Percentiles rank a stretch among this genome's conserved stretches.
phyloP scores from a whole-genome alignment of 495 filamentous ascomycete species.

The Symbiotaphrina buchneri region DNA sequence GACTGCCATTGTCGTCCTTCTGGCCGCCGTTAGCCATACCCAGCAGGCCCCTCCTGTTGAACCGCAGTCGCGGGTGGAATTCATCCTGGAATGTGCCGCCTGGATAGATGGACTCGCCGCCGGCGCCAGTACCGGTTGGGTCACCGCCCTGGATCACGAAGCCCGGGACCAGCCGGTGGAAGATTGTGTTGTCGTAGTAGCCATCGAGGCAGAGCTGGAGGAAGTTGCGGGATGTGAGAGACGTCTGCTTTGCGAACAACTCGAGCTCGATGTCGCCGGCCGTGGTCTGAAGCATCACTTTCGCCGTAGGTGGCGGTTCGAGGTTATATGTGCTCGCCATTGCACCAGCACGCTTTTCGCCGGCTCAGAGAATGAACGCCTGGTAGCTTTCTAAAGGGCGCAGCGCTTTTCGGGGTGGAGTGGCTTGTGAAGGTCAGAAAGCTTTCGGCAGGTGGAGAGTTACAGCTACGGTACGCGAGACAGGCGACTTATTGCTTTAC shows the following conservation, averaged over 20 bases:
- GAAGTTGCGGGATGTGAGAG: conserved; percentile 83
- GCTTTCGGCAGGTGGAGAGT: too few species aligned
- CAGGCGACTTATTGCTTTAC: too few species aligned
- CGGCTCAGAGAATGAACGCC: too few species aligned
- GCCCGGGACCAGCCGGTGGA: conserved; percentile 79
- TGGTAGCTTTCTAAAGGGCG: too few species aligned
- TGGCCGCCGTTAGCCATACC: conserved; percentile 73
- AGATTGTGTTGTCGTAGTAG: conserved; percentile 82
- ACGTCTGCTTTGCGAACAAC: conserved; percentile 83
- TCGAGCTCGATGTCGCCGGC: conserved; percentile 73
- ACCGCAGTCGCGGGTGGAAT: conserved; percentile 76
- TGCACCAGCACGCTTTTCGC: too few species aligned
- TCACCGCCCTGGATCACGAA: conserved; percentile 92
- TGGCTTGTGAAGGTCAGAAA: too few species aligned
- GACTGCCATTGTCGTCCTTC: conserved; percentile 70
- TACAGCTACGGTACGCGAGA: too few species aligned
- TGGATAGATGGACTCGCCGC: conserved; percentile 80
- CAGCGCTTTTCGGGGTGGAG: too few species aligned
- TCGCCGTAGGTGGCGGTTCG: conserved; percentile 80
- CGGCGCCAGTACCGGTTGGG: conserved; percentile 64
- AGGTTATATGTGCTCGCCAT: conserved; percentile 88
- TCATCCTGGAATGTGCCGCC: conserved; percentile 73
- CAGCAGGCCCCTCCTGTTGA: conserved; percentile 73
- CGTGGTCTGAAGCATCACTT: conserved; percentile 73
- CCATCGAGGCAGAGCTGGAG: conserved; percentile 84